phyloP scores from a whole-genome alignment of 2,329 filamentous ascomycete species.

The Calonectria pauciramosa region DNA sequence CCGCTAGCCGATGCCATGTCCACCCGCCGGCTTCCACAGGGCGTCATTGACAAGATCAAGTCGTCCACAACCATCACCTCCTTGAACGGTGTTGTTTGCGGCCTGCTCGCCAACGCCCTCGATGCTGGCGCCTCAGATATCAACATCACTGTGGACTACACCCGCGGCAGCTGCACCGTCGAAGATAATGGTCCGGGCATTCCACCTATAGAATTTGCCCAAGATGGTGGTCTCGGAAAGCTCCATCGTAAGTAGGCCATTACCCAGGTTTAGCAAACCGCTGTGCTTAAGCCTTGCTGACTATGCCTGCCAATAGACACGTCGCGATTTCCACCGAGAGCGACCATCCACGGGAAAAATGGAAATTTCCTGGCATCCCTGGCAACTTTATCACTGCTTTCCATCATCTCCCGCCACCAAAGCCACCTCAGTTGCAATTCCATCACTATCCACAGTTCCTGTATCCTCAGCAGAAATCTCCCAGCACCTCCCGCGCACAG shows the following conservation, averaged over 20 bases:
- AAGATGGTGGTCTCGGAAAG: constrained; percentile 78
- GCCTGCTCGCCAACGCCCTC: constrained; percentile 85
- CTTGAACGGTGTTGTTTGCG: constrained; percentile 78
- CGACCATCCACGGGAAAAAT: constrained; percentile 72
- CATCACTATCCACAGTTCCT: constrained; percentile 79
- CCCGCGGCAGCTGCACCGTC: constrained; percentile 80
- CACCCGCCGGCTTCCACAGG: constrained; percentile 77
- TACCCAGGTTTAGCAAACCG: not conserved
- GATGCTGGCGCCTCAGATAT: constrained; percentile 82
- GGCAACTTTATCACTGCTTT: constrained; percentile 80
- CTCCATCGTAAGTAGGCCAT: constrained; percentile 77
- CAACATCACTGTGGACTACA: constrained; percentile 79
- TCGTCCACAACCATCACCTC: constrained; percentile 86
- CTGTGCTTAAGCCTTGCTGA: not conserved
- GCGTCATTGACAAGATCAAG: constrained; percentile 83
- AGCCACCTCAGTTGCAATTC: constrained; percentile 73
- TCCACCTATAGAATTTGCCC: constrained; percentile 77
- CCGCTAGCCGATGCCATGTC: constrained; percentile 60
- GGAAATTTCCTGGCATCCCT: constrained; percentile 86
- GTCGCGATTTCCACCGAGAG: constrained; percentile 73
- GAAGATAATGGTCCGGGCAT: constrained; percentile 92
- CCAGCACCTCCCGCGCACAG: constrained; percentile 72
- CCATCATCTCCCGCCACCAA: constrained; percentile 79
- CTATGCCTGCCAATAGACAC: constrained; percentile 70
- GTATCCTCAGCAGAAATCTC: constrained; percentile 72